Percentiles rank a stretch among this genome's conserved stretches.
These are phyloP conservation scores for Metarhizium album DNA, from an alignment of 2,329 filamentous ascomycete species.

Conservation along the genomic window DNA sequence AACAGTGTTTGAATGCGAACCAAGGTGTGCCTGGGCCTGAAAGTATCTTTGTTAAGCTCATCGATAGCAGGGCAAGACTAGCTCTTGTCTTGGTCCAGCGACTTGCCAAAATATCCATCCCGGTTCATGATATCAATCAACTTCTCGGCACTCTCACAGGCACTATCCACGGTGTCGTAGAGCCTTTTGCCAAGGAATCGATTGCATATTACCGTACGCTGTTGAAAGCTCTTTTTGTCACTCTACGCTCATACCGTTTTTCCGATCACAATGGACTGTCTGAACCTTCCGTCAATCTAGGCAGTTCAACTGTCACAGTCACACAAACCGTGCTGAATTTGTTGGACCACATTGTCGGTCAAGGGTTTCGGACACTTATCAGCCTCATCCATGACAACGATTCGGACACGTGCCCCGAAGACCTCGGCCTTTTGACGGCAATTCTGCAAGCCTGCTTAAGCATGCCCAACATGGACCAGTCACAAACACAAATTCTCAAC, in stretches of 20 bases:
- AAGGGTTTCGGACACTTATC: conserved; percentile 73
- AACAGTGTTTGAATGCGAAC: conserved; percentile 71
- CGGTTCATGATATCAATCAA: conserved; percentile 39
- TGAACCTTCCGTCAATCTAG: conserved; percentile 22
- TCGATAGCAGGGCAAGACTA: conserved; percentile 67
- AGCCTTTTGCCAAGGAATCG: conserved; percentile 40
- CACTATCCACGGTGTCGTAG: conserved; percentile 42
- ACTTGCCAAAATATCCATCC: conserved; percentile 49
- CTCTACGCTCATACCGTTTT: conserved; percentile 54
- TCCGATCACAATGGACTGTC: conserved; percentile 18
- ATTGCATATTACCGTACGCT: conserved; percentile 71
- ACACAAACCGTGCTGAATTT: conserved; percentile 65
- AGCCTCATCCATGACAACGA: conserved; percentile 71
- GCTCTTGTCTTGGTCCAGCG: conserved; percentile 74
- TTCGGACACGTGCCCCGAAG: conserved; percentile 52
- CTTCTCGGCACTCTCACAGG: conserved; percentile 40
- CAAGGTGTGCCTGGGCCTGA: conserved; percentile 61
- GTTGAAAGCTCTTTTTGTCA: conserved; percentile 74
- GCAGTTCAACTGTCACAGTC: conserved; percentile 31
- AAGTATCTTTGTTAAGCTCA: conserved; percentile 69
- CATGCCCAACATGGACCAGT: conserved; percentile 64
- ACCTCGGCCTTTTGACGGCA: conserved; percentile 78
- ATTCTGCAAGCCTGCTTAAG: conserved; percentile 76
- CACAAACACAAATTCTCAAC: conserved; percentile 59
- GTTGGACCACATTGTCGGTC: conserved; percentile 65